These are phyloP conservation scores for Colletotrichum lindemuthianum DNA, from an alignment of 2,329 filamentous ascomycete species.

Conservation along the genomic window DNA sequence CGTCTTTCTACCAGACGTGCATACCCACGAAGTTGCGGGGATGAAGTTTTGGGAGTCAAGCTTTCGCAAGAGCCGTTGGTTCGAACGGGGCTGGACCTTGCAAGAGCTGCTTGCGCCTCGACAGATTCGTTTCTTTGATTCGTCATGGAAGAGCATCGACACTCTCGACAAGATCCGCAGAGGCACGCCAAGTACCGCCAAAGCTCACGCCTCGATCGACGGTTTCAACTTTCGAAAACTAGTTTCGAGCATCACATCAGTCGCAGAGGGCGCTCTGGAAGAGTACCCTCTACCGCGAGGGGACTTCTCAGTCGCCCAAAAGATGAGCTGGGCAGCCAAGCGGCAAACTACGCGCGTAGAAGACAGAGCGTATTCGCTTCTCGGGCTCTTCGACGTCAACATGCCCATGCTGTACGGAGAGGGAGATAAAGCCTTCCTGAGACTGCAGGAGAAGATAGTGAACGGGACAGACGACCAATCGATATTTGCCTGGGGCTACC, in stretches of 20 bases:
- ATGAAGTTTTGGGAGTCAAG: not conserved
- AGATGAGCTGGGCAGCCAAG: slow-evolving; percentile 37
- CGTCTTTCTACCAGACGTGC: not conserved
- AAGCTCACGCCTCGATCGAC: no score
- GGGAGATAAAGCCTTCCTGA: slow-evolving; percentile 37
- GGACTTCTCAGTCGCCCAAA: no score
- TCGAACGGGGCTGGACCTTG: not conserved
- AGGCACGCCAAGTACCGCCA: no score
- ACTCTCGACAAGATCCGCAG: no score
- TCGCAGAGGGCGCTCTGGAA: slow-evolving; percentile 3
- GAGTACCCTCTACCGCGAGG: no score
- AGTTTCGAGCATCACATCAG: slow-evolving; percentile 32
- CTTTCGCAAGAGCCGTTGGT: not conserved
- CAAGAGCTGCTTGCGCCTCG: not conserved
- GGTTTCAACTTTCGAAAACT: not conserved
- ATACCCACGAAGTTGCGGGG: no score
- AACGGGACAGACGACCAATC: not conserved
- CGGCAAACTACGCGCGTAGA: slow-evolving; percentile 38
- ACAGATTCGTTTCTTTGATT: not conserved
- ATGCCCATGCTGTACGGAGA: slow-evolving; percentile 43
- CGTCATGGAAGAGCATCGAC: no score
- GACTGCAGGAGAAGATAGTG: slow-evolving; percentile 27
- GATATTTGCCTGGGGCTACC: slow-evolving; percentile 2
- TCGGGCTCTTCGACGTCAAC: slow-evolving; percentile 41
- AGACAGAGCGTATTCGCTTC: slow-evolving; percentile 40